These are phyloP conservation scores for Mycothermus thermophilus DNA, from an alignment of 495 filamentous ascomycete genomes.

Conservation along the genomic window DNA sequence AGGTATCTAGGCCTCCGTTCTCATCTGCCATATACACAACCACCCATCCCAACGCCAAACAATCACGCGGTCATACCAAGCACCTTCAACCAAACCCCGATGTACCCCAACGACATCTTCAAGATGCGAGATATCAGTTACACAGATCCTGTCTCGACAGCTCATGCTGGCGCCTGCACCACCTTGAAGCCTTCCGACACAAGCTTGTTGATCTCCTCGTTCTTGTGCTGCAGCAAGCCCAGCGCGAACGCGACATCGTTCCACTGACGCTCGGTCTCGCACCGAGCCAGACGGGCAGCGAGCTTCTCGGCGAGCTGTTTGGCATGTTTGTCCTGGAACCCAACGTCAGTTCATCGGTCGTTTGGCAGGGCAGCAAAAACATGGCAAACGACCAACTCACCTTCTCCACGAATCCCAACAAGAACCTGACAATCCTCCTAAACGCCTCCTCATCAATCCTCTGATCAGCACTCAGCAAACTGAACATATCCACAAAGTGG, in stretches of 20 bases:
- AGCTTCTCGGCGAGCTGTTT: conserved; percentile 91
- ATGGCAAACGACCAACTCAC: conserved; percentile 38
- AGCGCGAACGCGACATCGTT: conserved; percentile 90
- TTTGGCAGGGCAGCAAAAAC: conserved; percentile 2
- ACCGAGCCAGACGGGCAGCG: conserved; percentile 70
- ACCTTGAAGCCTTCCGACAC: conserved; percentile 76
- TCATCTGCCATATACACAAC: too few species aligned
- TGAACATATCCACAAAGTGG: conserved; percentile 99
- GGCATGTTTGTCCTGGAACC: conserved; percentile 79
- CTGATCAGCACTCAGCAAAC: conserved; percentile 67
- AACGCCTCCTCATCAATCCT: conserved; percentile 73
- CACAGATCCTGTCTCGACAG: too few species aligned
- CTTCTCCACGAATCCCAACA: conserved; percentile 95
- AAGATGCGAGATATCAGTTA: too few species aligned
- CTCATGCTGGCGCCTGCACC: conserved; percentile 32
- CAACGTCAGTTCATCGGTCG: neutral
- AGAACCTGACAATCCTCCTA: conserved; percentile 74
- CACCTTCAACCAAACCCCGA: too few species aligned
- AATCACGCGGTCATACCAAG: too few species aligned
- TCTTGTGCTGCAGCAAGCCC: conserved; percentile 84
- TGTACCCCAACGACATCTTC: too few species aligned
- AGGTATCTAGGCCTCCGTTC: too few species aligned
- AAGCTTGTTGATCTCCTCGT: conserved; percentile 85
- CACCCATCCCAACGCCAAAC: too few species aligned
- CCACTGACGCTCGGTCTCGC: conserved; percentile 91